Evolutionary conservation across 495 filamentous ascomycete species (phyloP).

Genomic region (Penicillium fimorum): DNA sequence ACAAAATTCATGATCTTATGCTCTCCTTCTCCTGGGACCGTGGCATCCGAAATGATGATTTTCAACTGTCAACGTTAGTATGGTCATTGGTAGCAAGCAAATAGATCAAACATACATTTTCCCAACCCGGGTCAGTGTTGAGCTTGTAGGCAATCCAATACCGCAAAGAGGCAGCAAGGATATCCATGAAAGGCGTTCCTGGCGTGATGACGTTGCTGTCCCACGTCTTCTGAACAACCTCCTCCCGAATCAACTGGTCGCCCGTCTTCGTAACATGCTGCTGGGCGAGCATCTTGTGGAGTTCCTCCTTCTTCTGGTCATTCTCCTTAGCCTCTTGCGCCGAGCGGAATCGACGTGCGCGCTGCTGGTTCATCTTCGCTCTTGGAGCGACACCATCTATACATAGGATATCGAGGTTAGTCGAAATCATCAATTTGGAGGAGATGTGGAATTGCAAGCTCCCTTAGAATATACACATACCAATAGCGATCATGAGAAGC

Average conservation of each 20-base stretch:
- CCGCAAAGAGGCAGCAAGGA: constrained; percentile 82
- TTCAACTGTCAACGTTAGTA: constrained; percentile 59
- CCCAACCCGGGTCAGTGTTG: constrained; percentile 78
- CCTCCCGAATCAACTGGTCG: constrained; percentile 59
- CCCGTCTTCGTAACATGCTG: constrained; percentile 59
- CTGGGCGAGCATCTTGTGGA: constrained; percentile 71
- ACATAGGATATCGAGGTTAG: constrained; percentile 10
- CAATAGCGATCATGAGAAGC: constrained; percentile 94
- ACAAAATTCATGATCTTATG: constrained; percentile 99
- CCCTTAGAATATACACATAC: constrained; percentile 52
- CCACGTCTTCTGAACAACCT: constrained; percentile 85
- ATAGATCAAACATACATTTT: constrained; percentile 6
- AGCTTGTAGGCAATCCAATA: constrained; percentile 98
- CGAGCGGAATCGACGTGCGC: constrained; percentile 84
- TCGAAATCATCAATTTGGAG: constrained; percentile 1
- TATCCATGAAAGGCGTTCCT: constrained; percentile 98
- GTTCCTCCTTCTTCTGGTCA: constrained; percentile 83
- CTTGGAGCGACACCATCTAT: constrained; percentile 89
- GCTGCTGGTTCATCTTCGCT: constrained; percentile 98
- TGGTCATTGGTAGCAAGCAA: background rate
- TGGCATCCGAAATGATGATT: constrained; percentile 97
- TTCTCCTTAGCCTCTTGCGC: constrained; percentile 94
- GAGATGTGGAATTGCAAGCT: constrained; percentile 4
- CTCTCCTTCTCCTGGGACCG: constrained; percentile 95
- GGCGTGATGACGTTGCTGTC: constrained; percentile 97